phyloP scores from a whole-genome alignment of 805 yeast species.

The Tetrapisispora iriomotensis region DNA sequence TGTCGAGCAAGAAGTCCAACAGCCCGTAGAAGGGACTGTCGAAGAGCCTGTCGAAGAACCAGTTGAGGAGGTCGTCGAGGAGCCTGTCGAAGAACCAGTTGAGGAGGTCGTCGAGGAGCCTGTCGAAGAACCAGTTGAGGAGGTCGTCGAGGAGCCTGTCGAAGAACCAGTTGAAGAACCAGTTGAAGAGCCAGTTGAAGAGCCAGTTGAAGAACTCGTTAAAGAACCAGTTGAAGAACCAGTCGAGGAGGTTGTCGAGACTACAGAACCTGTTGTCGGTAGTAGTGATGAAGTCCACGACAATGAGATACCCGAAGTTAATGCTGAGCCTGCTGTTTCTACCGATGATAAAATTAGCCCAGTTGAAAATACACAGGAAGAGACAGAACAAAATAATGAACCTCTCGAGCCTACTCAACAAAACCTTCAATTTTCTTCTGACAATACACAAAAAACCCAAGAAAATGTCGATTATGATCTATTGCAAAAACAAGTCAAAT shows the following conservation, averaged over 20 bases:
- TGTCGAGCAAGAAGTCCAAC: background rate
- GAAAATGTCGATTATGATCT: slow-evolving; percentile 19
- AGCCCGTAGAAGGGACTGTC: background rate
- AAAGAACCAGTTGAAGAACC: background rate
- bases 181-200: background rate
- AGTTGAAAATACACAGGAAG: background rate
- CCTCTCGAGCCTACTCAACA: slow-evolving; percentile 2
- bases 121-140: background rate
- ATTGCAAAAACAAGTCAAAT: slow-evolving; percentile 25
- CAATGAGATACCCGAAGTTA: too few relatives aligned
- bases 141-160: background rate
- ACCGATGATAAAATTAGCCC: background rate
- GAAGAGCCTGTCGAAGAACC: background rate
- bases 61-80: background rate
- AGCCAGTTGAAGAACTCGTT: too few relatives aligned
- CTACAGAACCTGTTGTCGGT: too few relatives aligned
- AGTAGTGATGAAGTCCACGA: too few relatives aligned
- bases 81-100: background rate
- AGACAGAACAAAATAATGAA: background rate
- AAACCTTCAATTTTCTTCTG: slow-evolving; percentile 1
- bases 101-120: background rate
- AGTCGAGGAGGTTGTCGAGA: background rate
- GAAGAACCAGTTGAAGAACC: background rate
- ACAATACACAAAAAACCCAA: background rate
- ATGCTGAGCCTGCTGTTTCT: too few relatives aligned